Conservation (phyloP, 441 rosid species). For the Erodium chrysanthum region DNA sequence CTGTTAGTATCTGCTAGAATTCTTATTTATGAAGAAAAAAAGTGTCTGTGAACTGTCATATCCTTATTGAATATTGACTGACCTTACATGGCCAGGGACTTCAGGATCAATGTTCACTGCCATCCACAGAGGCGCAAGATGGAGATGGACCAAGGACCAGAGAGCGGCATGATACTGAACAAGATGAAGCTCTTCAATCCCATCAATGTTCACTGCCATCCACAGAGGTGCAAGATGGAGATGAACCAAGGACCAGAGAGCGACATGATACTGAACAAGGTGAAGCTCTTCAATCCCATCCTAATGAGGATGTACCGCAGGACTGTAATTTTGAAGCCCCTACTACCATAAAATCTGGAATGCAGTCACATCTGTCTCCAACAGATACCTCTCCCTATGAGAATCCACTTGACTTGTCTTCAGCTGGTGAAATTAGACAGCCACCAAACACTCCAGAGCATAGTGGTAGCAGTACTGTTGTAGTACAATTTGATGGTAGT, state of each 20-base stretch:
- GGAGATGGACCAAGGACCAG: constrained; percentile 25
- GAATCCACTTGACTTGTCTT: constrained; percentile 17
- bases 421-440: constrained; percentile 21
- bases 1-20: too few species aligned
- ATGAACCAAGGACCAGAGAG: constrained; percentile 23
- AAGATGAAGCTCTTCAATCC: neutral
- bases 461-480: too few species aligned
- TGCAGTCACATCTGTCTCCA: constrained; percentile 17
- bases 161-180: constrained; percentile 7
- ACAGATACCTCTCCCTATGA: constrained; percentile 13
- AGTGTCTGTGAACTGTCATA: too few species aligned
- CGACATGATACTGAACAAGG: constrained; percentile 23
- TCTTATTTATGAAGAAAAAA: too few species aligned
- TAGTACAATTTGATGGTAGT: neutral
- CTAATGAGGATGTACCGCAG: constrained; percentile 20
- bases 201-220: too few species aligned
- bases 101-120: too few species aligned
- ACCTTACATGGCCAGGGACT: too few species aligned
- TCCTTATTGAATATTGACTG: too few species aligned
- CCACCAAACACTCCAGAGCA: constrained; percentile 15
- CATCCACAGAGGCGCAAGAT: too few species aligned
- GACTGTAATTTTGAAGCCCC: constrained; percentile 18
- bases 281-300: constrained; percentile 14
- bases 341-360: constrained; percentile 16
- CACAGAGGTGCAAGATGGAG: constrained; percentile 19